Conservation (phyloP, 1,139 yeast species). For the Debaryomycetaceae sp. region DNA sequence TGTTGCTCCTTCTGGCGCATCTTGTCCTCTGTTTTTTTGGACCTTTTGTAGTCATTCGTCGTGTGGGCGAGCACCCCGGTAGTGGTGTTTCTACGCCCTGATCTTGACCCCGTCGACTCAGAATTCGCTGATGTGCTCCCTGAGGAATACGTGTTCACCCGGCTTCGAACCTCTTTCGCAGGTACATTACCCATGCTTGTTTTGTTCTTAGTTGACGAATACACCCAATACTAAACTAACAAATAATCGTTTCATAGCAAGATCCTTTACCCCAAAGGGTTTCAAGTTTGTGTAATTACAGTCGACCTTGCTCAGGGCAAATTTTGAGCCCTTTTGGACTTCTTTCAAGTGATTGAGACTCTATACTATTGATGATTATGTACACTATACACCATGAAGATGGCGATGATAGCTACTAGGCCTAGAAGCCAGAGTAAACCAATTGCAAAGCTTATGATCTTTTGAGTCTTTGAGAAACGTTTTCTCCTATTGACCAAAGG, state of each 20-base stretch:
- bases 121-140: constrained; percentile 6
- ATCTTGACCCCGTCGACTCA: constrained; percentile 6
- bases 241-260: not conserved
- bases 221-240: not conserved
- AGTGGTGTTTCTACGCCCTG: constrained; percentile 17
- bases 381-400: constrained; percentile 32
- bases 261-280: constrained; percentile 2
- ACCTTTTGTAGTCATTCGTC: constrained; percentile 21
- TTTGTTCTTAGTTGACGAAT: not conserved
- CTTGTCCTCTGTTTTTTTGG: constrained; percentile 45
- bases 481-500: constrained; percentile 4
- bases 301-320: not conserved
- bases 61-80: constrained; percentile 9
- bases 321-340: not conserved
- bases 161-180: constrained; percentile 44
- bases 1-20: constrained; percentile 51
- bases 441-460: constrained; percentile 24
- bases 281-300: not conserved
- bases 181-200: constrained; percentile 58
- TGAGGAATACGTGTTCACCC: constrained; percentile 17
- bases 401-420: constrained; percentile 40
- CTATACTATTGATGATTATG: not conserved
- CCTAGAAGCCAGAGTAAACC: constrained; percentile 35
- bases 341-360: not conserved
- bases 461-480: constrained; percentile 30